Conservation (phyloP, 345 rosid species). For the Gossypium raimondii region DNA sequence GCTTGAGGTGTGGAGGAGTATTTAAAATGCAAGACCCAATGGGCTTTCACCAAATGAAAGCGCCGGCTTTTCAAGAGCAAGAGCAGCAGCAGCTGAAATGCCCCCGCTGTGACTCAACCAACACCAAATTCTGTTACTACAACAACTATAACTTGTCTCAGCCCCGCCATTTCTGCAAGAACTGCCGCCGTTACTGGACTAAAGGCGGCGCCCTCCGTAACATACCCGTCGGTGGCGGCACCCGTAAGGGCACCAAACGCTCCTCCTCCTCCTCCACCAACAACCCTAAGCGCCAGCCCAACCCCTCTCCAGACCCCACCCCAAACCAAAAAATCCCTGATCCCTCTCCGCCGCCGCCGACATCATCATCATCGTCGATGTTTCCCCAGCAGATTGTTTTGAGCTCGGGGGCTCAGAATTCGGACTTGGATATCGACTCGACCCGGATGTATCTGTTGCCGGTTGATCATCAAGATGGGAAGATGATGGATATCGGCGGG, state of each 20-base stretch:
- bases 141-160: conserved; percentile 89
- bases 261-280: conserved; percentile 20
- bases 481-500: conserved; percentile 38
- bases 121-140: conserved; percentile 96
- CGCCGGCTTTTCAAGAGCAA: conserved; percentile 64
- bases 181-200: conserved; percentile 91
- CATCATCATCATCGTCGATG: neutral
- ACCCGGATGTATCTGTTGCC: conserved; percentile 43
- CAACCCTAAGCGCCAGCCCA: conserved; percentile 31
- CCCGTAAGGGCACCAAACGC: conserved; percentile 63
- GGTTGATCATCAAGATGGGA: conserved; percentile 35
- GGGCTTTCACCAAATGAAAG: conserved; percentile 31
- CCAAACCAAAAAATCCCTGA: conserved; percentile 24
- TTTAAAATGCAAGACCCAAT: conserved; percentile 52
- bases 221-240: conserved; percentile 88
- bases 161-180: conserved; percentile 87
- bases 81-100: conserved; percentile 74
- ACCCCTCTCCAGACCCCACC: conserved; percentile 26
- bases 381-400: neutral
- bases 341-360: neutral
- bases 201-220: conserved; percentile 90
- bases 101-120: conserved; percentile 65
- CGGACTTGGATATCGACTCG: conserved; percentile 33
- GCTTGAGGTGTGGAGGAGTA: neutral
- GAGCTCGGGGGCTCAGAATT: conserved; percentile 3